Base-by-base conservation (phyloP, 2,329 filamentous ascomycete genomes). In the Aspergillus sp. region DNA sequence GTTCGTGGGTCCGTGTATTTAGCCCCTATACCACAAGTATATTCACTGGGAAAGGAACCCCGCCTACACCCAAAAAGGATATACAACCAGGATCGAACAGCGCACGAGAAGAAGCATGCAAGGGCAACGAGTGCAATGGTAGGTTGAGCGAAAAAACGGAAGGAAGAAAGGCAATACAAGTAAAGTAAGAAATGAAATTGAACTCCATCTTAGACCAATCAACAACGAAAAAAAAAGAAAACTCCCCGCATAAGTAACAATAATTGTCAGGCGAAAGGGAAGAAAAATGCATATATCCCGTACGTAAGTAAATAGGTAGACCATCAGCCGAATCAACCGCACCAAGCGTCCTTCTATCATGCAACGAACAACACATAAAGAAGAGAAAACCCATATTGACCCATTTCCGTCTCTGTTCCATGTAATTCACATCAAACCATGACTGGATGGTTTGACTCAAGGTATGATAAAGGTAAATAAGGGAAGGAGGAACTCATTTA, bases 401-500 rank as follows among this genome's bases (percentile, higher is more conserved):
- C 32, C 32, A 15, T 36, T 36, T 15, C 32, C 32, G 11, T 36
- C 32, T 36, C 32, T 11, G 32, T 36, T 36, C 11, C 32, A 36
- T 36, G 32, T 15, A 36, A 32, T 11, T 32, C 10, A 32, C 10
- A 32, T 32, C 32, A 36, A 5, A 36, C 32, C 32, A 13, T 5
- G 4, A 36, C 32, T 36, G 32, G 11, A 5, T 36, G 11, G 4
- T 11, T 36, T 13, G 4, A 36, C 32, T 36, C 32, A 15, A 5
- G 32, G 32, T 6, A 23, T 21, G n/a, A 44, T 3, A 19, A 44
- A 23, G 6, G 27, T 30, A 11, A 5, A 13, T 11, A 13, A 56
- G 47, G 21, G 8, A 38, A 41, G 8, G 23, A 58, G 55, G 38
- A 38, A 41, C 47, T 38, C 21, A 25, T 42, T 67, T 70, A 81